A percentile compares a stretch with the other conserved stretches of the same genome.
Conservation (phyloP, 805 yeast species). For the Schizosaccharomyces lindneri region DNA sequence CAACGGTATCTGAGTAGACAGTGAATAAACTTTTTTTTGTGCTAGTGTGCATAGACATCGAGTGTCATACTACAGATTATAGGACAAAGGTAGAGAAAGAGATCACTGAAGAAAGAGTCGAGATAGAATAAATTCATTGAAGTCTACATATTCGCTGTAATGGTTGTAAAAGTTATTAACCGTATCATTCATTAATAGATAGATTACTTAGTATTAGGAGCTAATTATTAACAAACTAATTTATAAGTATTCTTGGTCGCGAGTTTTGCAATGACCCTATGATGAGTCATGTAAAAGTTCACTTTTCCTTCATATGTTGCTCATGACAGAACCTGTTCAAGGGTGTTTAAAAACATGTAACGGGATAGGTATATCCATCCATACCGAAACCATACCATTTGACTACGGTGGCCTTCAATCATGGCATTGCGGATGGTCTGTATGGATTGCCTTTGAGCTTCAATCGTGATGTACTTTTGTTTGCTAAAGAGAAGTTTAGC, state of each 20-base stretch:
- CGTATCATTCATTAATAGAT: no score
- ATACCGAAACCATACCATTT: conserved; percentile 87
- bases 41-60: not conserved
- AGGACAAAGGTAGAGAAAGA: not conserved
- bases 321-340: conserved; percentile 11
- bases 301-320: no score
- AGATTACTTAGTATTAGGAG: no score
- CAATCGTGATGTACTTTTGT: conserved; percentile 2
- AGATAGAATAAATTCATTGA: no score
- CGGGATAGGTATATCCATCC: conserved; percentile 62
- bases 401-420: conserved; percentile 62
- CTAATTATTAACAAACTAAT: no score
- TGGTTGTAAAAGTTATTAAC: no score
- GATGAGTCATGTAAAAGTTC: no score
- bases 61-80: not conserved
- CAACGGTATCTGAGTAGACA: conserved; percentile 1
- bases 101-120: not conserved
- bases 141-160: no score
- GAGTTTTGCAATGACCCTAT: no score
- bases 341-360: conserved; percentile 54
- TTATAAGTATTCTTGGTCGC: no score
- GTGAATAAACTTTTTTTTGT: not conserved
- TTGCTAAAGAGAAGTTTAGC: not conserved
- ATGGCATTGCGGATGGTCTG: conserved; percentile 35
- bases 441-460: conserved; percentile 8